These are phyloP conservation scores for Fraxinus dipetala DNA, from an alignment of 305 asterid species.

Conservation along the genomic window DNA sequence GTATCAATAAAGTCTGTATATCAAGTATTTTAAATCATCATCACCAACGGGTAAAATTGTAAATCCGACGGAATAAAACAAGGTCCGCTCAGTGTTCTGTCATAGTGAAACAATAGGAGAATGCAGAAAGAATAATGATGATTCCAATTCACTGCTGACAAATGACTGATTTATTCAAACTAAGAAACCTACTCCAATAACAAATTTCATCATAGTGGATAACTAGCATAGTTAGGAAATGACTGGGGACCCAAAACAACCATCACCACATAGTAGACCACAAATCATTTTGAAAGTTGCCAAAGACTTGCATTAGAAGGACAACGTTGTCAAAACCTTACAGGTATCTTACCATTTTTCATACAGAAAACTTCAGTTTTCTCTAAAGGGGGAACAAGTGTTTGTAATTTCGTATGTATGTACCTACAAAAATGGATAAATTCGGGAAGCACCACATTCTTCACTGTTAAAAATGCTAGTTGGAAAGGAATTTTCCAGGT, in stretches of 20 bases:
- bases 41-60: neutral
- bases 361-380: neutral
- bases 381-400: neutral
- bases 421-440: neutral
- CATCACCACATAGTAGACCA: neutral
- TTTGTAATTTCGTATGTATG: neutral
- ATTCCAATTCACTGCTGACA: neutral
- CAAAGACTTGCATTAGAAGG: neutral
- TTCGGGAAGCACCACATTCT: neutral
- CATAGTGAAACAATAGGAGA: neutral
- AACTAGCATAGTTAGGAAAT: neutral
- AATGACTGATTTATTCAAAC: neutral
- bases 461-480: neutral
- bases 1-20: slow-evolving; percentile 65
- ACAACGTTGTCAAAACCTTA: neutral
- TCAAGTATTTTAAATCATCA: slow-evolving; percentile 21
- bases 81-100: neutral
- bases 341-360: neutral
- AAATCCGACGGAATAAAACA: neutral
- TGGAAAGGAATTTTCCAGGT: neutral
- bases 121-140: neutral
- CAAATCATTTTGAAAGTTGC: neutral
- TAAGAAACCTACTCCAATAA: neutral
- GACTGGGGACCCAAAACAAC: neutral
- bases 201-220: neutral